Percentiles rank a stretch among this genome's conserved stretches.
These are phyloP conservation scores for Stachybotrys elegans DNA, from an alignment of 2,329 filamentous ascomycete species.

Conservation along the genomic window DNA sequence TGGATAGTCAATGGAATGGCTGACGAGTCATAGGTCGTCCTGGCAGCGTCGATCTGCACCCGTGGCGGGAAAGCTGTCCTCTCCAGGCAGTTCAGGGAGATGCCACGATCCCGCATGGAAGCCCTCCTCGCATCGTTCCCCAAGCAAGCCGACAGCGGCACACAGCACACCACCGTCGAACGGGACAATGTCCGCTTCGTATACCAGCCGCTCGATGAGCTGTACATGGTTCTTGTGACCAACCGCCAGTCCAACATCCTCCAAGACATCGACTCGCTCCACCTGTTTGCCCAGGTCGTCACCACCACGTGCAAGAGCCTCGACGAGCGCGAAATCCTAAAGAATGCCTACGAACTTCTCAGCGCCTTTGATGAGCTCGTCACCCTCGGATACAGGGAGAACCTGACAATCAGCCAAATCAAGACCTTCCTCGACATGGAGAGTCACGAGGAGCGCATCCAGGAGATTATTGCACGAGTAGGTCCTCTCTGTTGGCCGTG, in stretches of 20 bases:
- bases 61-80: conserved; percentile 97
- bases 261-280: conserved; percentile 97
- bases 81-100: conserved; percentile 95
- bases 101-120: conserved; percentile 94
- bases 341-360: conserved; percentile 92
- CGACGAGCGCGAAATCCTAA: conserved; percentile 91
- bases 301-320: conserved; percentile 93
- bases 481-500: conserved; percentile 17
- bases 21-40: conserved; percentile 68
- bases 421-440: conserved; percentile 99
- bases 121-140: conserved; percentile 94
- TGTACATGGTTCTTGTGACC: conserved; percentile 99
- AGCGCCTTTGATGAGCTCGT: conserved; percentile 97
- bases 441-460: conserved; percentile 96
- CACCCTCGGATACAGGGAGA: conserved; percentile 92
- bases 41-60: conserved; percentile 98
- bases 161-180: conserved; percentile 96
- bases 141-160: conserved; percentile 92
- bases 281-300: conserved; percentile 96
- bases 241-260: conserved; percentile 99
- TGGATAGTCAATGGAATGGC: conserved; percentile 2
- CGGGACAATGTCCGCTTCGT: conserved; percentile 99
- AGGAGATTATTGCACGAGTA: conserved; percentile 93
- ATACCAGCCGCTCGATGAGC: conserved; percentile 96
- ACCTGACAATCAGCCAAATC: conserved; percentile 93